Evolutionary conservation across 2,329 filamentous ascomycete species (phyloP), one percentile per base, ranked within the genome.

Genomic region (Ascocoryne sarcoides): DNA sequence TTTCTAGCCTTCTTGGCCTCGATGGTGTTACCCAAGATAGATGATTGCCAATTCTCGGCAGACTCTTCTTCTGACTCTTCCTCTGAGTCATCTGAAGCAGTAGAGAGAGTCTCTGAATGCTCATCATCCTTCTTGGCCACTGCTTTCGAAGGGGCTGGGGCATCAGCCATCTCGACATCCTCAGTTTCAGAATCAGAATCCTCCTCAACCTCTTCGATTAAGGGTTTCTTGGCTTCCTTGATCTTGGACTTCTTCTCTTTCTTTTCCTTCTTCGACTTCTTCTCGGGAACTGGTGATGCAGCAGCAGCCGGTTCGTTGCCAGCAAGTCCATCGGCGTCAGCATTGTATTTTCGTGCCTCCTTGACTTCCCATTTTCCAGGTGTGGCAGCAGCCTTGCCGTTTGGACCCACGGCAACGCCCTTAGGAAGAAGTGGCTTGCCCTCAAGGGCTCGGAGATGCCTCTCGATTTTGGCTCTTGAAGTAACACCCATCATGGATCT

Each of bases 291-390:
- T 18, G 37, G 32, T 10, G 31, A 12, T 32, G 64, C 54, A 36
- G 65, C 64, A 19, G 67, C 71, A 29, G 80, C 73, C 10, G 75
- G 71, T 52, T 82, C 81, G 54, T 85, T 76, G 35, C 76, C 77
- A 45, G 71, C 71, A 37, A 95, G 68, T 48, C 88, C 90, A 64
- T 98, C 92, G 39, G 87, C 92, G 60, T 96, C 89, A 36, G 78
- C 74, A 64, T 96, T 96, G 73, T 98, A 98, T 65, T 90, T 92
- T 60, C 86, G 76, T 9, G 84, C 84, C 64, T 95, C 87, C 68
- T 93, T 94, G 58, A 98, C 73, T 49, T 89, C 84, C 74, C 86
- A 93, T 66, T 94, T 94, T 55, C 80, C 78, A 42, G 80, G 76
- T 20, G 73, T 66, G 31, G 68, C 65, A 29, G 67, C 66, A 26